These are phyloP conservation scores for Trichosporon ovoides DNA, from an alignment of 1,284 basidiomycete genomes.

Conservation along the genomic window DNA sequence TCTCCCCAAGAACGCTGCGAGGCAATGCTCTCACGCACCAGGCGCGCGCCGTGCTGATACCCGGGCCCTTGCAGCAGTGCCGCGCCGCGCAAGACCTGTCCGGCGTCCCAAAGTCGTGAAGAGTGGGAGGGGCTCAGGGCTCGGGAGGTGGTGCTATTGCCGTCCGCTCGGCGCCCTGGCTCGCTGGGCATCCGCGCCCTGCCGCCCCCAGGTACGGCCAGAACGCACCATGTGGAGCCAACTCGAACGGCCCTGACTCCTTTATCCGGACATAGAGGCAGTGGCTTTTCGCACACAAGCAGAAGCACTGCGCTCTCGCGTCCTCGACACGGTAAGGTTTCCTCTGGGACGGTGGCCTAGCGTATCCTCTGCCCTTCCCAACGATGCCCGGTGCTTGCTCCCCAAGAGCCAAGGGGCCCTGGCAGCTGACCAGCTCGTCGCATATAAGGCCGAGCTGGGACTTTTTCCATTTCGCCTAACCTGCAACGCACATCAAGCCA, in stretches of 20 bases:
- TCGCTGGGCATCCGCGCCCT: background rate
- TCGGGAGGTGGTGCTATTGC: background rate
- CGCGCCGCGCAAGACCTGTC: background rate
- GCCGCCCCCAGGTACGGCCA: background rate
- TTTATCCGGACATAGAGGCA: background rate
- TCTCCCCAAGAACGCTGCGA: background rate
- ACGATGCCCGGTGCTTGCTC: no score
- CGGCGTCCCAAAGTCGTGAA: conserved; percentile 2
- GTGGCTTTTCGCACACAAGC: no score
- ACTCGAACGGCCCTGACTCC: background rate
- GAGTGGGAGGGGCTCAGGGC: conserved; percentile 1
- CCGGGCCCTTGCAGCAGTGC: background rate
- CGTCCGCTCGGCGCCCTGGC: background rate
- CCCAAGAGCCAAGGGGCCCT: no score
- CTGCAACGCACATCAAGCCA: background rate
- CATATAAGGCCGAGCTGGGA: no score
- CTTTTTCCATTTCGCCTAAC: background rate
- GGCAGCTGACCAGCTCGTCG: no score
- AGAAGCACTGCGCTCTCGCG: no score
- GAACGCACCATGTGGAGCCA: conserved; percentile 4
- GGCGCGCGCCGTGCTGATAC: background rate
- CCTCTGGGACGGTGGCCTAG: no score
- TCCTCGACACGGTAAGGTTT: no score
- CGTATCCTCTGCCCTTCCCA: no score
- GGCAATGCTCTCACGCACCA: background rate